Evolutionary conservation across 305 asterid genomes (phyloP), one percentile per base, ranked within the genome.

Genomic region (Plantago coronopus): DNA sequence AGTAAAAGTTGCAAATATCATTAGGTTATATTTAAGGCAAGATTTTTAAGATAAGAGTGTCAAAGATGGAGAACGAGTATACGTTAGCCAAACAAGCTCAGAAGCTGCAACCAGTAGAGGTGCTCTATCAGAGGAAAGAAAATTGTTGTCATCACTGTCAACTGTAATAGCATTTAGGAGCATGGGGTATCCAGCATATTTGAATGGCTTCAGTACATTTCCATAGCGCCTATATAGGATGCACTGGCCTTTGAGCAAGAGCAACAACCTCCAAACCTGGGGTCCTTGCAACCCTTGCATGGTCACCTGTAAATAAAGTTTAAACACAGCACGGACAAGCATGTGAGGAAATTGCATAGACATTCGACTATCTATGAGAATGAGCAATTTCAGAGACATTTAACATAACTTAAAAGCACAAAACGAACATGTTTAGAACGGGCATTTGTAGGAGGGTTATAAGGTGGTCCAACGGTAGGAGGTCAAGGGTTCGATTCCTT

Each of bases 221-320:
- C 96, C 97, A 76, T 94, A 84, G 56, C 94, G 94, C 70, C 97
- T 82, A 70, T 85, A 94, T 27, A 94, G 77, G 68, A 89, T 94
- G 81, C 99, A 94, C 72, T 94, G 99, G 65, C 95, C 99, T 78
- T 83, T 94, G 69, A 94, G 79, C 57, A 94, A 79, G 68, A 94
- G 91, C 75, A 89, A 74, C 74, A 89, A 71, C 77, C 97, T 85
- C 99, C 99, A 94, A 65, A 79, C 77, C 71, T 94, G 99, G 60
- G 99, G 99, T 25, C 97, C 99, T 83, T 87, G 88, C 72, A 94
- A 81, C 59, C 99, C 99, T 83, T 94, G 99, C 96, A 94, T 87
- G 69, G 95, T 79, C 38, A 91, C 95, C 99, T 94, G 58, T 59
- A 62, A 51, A 61, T 62, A 65, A 21, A 10, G 34, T 37, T 53